Conservation (phyloP, 805 yeast species). For the Kodamaea hsintzibuensis region DNA sequence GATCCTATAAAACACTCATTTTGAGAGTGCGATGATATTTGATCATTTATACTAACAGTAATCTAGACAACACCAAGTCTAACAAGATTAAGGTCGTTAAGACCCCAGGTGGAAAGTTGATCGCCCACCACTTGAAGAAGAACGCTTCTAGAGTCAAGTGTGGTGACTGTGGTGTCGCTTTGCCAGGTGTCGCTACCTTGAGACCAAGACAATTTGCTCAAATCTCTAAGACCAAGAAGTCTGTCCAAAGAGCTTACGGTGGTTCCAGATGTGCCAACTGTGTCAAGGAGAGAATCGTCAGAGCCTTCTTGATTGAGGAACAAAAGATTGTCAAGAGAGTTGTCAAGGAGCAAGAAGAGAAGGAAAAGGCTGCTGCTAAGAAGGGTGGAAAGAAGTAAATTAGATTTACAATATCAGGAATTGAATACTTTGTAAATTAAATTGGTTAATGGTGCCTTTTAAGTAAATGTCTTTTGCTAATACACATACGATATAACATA, state of each 20-base stretch:
- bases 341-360: constrained; percentile 92
- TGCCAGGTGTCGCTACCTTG: constrained; percentile 87
- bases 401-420: constrained; percentile 8
- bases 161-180: constrained; percentile 83
- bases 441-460: constrained; percentile 15
- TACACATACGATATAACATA: constrained; percentile 14
- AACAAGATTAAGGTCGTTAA: constrained; percentile 99
- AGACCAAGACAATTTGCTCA: constrained; percentile 98
- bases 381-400: constrained; percentile 36
- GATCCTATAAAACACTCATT: too few species aligned
- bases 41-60: constrained; percentile 32
- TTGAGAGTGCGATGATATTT: too few species aligned
- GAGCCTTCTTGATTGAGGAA: constrained; percentile 99
- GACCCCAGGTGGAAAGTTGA: constrained; percentile 99
- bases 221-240: constrained; percentile 94
- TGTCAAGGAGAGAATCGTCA: constrained; percentile 98
- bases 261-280: constrained; percentile 98
- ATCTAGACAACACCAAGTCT: constrained; percentile 95
- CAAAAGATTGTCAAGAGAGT: constrained; percentile 99
- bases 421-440: constrained; percentile 12
- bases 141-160: constrained; percentile 82
- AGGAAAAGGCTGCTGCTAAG: constrained; percentile 61
- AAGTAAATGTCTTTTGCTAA: constrained; percentile 16
- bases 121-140: constrained; percentile 97
- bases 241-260: constrained; percentile 99